A percentile compares a stretch with the other conserved stretches of the same genome.
These are phyloP conservation scores for Oryza nivara DNA, from an alignment of 176 grass and related monocot species.

Conservation along the genomic window DNA sequence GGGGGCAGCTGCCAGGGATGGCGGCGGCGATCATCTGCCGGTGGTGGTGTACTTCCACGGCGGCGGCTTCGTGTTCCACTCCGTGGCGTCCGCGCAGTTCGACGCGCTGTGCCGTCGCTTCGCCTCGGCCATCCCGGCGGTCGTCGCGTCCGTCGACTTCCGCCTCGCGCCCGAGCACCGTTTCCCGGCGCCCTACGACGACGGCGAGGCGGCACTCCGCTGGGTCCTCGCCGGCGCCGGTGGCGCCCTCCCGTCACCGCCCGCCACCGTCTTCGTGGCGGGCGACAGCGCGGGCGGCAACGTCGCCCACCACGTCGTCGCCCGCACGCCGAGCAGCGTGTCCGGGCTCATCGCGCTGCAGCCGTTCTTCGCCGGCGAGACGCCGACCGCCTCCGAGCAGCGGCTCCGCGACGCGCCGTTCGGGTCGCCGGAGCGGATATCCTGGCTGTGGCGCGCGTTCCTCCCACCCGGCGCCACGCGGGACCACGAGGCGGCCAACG, in stretches of 20 bases:
- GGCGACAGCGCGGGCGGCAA: conserved; percentile 69
- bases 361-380: conserved; percentile 62
- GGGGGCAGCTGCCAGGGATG: accelerated
- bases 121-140: conserved; percentile 24
- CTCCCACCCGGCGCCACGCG: conserved; percentile 46
- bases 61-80: conserved; percentile 54
- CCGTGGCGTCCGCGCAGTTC: conserved; percentile 22
- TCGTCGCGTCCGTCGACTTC: conserved; percentile 55
- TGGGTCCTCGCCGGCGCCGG: conserved; percentile 42
- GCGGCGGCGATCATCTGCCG: background rate
- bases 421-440: conserved; percentile 25
- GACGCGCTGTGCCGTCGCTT: conserved; percentile 53
- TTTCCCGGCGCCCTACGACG: conserved; percentile 47
- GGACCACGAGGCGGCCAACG: conserved; percentile 61
- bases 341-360: conserved; percentile 48
- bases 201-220: conserved; percentile 46
- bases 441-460: conserved; percentile 62
- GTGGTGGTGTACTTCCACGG: conserved; percentile 62
- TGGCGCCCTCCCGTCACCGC: conserved; percentile 17
- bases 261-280: conserved; percentile 46
- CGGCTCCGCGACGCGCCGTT: conserved; percentile 37
- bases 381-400: conserved; percentile 39
- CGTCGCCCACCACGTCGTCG: conserved; percentile 58
- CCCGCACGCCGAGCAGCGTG: background rate
- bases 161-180: conserved; percentile 51